phyloP scores from a whole-genome alignment of 768 basidiomycete species.

The Lactifluus rugatus region DNA sequence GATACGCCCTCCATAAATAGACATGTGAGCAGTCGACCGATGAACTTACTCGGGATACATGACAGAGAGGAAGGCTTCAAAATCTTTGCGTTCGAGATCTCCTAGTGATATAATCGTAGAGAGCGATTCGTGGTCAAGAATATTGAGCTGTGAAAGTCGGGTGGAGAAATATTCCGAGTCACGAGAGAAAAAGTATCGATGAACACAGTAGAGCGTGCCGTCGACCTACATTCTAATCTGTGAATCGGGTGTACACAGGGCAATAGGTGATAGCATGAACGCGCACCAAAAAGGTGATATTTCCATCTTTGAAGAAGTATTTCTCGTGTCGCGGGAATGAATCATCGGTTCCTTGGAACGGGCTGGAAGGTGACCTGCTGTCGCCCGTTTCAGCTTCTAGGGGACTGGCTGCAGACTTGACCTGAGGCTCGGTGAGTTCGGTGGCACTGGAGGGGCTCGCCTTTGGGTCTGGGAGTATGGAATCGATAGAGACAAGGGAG shows the following conservation, averaged over 20 bases:
- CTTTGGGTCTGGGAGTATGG: neutral
- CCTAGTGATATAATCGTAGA: neutral
- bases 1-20: neutral
- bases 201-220: slow-evolving; percentile 3
- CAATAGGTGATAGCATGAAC: neutral
- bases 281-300: slow-evolving; percentile 13
- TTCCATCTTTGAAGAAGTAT: slow-evolving; percentile 16
- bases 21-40: neutral
- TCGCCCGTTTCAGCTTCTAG: neutral
- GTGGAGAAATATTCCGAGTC: slow-evolving; percentile 12
- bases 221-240: neutral
- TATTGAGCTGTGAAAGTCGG: neutral
- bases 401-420: neutral
- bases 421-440: neutral
- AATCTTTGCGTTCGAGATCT: slow-evolving; percentile 7
- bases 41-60: slow-evolving; percentile 10
- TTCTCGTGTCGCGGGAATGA: slow-evolving; percentile 5
- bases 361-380: neutral
- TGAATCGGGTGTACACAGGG: neutral
- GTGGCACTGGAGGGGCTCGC: neutral
- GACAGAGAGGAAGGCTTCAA: slow-evolving; percentile 9
- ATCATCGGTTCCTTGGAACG: neutral
- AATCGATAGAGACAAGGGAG: neutral
- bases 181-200: slow-evolving; percentile 13
- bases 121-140: slow-evolving; percentile 2